Evolutionary conservation across 352 stramenopile species (phyloP).

Genomic region (Pythium folliculosum): DNA sequence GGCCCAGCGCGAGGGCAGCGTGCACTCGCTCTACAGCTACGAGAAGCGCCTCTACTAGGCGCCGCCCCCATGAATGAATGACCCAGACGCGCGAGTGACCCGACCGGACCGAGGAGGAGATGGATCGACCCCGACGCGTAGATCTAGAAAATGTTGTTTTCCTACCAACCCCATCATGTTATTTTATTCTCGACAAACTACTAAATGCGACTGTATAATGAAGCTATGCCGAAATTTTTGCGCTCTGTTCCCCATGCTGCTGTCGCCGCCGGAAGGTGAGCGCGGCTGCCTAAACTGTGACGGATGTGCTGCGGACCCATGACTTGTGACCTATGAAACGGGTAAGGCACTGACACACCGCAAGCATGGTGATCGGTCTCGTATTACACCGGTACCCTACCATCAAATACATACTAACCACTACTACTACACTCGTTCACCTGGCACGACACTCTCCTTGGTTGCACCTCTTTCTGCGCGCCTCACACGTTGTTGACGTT

Average conservation of each 20-base stretch:
- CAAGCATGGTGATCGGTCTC: too few species aligned
- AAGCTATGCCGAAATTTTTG: conserved; percentile 32
- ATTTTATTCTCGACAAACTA: conserved; percentile 24
- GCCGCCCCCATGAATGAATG: not conserved
- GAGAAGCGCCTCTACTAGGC: conserved; percentile 90
- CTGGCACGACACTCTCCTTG: too few species aligned
- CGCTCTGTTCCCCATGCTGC: conserved; percentile 17
- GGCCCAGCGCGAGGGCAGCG: conserved; percentile 98
- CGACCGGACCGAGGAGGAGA: conserved; percentile 12
- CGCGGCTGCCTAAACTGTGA: too few species aligned
- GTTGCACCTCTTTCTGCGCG: too few species aligned
- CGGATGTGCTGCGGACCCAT: too few species aligned
- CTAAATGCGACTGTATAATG: conserved; percentile 22
- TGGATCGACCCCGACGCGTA: too few species aligned
- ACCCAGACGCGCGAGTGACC: not conserved
- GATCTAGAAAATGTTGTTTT: conserved; percentile 33
- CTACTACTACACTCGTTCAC: too few species aligned
- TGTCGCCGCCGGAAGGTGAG: too few species aligned
- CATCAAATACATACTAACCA: too few species aligned
- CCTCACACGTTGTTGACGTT: conserved; percentile 30
- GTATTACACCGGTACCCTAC: too few species aligned
- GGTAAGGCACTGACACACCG: too few species aligned
- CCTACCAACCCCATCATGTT: conserved; percentile 10
- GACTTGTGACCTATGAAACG: too few species aligned
- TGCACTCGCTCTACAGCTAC: conserved; percentile 99